Evolutionary conservation across 176 grass and related monocot genomes (phyloP).

Genomic region (Rhipidocladum racemiflorum): DNA sequence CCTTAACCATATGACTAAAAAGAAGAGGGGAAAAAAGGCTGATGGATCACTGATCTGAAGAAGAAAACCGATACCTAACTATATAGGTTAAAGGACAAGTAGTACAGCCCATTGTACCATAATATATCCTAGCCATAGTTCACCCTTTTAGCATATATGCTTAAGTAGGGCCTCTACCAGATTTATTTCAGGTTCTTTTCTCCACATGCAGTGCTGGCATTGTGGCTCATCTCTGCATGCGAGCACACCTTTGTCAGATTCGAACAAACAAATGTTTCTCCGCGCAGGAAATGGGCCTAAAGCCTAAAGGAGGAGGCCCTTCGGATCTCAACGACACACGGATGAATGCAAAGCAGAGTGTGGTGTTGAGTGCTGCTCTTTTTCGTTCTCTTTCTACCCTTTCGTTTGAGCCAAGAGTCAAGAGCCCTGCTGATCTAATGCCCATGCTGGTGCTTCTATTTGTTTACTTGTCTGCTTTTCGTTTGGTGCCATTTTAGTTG

Average conservation of each 20-base stretch:
- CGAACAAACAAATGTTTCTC: not conserved
- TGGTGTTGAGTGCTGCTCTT: conserved; percentile 18
- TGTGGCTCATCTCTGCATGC: conserved; percentile 17
- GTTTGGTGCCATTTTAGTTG: conserved; percentile 17
- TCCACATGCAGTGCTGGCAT: conserved; percentile 15
- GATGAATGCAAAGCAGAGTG: conserved; percentile 1
- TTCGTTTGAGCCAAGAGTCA: conserved; percentile 38
- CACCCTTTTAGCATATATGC: conserved; percentile 12
- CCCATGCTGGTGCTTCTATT: not conserved
- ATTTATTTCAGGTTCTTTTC: conserved; percentile 33
- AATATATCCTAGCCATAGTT: conserved; percentile 3
- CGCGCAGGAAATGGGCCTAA: conserved; percentile 2
- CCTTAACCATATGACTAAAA: not conserved
- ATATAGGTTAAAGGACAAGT: not conserved
- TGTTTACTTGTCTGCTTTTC: conserved; percentile 21
- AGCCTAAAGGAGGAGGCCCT: not conserved
- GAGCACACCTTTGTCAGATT: conserved; percentile 14
- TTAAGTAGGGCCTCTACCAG: conserved; percentile 8
- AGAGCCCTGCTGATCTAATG: not conserved
- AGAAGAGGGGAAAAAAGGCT: not conserved
- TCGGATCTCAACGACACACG: conserved; percentile 3
- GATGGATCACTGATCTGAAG: not conserved
- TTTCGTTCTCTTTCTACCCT: conserved; percentile 17
- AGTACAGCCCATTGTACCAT: not conserved
- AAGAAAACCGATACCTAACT: not conserved